These are phyloP conservation scores for Hortaea sp. DNA, from an alignment of 2,329 filamentous ascomycete genomes.

Conservation along the genomic window DNA sequence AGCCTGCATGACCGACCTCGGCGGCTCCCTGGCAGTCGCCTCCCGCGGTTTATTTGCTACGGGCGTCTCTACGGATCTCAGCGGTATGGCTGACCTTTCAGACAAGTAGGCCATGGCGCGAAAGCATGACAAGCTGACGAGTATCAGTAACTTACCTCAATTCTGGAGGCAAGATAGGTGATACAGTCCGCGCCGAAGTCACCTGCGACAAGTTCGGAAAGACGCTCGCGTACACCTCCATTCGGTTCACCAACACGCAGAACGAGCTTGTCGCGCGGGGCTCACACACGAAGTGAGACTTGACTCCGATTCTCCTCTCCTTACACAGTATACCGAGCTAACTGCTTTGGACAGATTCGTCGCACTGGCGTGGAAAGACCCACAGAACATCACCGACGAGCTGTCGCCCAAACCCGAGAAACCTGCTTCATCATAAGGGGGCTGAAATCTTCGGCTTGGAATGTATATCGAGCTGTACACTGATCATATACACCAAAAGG, in stretches of 20 bases:
- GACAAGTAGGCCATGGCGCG: background rate
- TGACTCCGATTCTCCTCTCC: background rate
- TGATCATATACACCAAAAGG: background rate
- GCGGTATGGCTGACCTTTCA: slow-evolving; percentile 30
- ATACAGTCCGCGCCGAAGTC: slow-evolving; percentile 42
- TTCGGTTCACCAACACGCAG: slow-evolving; percentile 50
- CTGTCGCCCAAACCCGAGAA: slow-evolving; percentile 32
- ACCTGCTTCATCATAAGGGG: background rate
- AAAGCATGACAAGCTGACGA: background rate
- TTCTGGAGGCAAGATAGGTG: slow-evolving; percentile 53
- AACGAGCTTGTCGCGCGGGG: slow-evolving; percentile 53
- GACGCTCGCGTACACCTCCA: slow-evolving; percentile 53
- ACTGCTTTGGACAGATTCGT: slow-evolving; percentile 38
- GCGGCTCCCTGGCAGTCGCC: slow-evolving; percentile 56
- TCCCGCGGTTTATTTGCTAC: slow-evolving; percentile 56
- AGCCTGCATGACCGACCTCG: slow-evolving; percentile 62
- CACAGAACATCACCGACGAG: slow-evolving; percentile 51
- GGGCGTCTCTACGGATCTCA: slow-evolving; percentile 57
- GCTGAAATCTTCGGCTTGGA: background rate
- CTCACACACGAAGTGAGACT: slow-evolving; percentile 53
- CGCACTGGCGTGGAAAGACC: slow-evolving; percentile 51
- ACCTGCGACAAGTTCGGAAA: slow-evolving; percentile 58
- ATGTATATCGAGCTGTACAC: background rate
- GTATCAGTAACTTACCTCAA: slow-evolving; percentile 50
- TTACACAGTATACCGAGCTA: background rate